A percentile compares a stretch with the other conserved stretches of the same genome.
Conservation (phyloP, 768 basidiomycete genomes). For the Lentinula sp. region DNA sequence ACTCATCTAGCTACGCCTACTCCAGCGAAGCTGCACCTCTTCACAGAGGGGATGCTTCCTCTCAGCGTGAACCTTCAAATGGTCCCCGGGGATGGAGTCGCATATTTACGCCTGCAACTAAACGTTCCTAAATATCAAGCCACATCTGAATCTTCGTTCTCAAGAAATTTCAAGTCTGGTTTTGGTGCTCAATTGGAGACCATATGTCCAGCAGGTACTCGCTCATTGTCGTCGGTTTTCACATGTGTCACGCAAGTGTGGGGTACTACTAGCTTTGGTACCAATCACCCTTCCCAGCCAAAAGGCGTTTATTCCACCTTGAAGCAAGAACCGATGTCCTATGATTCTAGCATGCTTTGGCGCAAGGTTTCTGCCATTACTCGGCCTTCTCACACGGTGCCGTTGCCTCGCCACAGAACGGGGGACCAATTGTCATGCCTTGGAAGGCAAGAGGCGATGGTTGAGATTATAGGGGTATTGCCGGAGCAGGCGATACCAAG, state of each 20-base stretch:
- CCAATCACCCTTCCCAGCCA: not conserved
- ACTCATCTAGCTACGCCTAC: not conserved
- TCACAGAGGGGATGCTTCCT: not conserved
- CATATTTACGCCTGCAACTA: not conserved
- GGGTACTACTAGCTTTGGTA: not conserved
- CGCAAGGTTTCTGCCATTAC: not conserved
- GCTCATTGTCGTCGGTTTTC: not conserved
- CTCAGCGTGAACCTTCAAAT: not conserved
- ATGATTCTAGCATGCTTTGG: too few species aligned
- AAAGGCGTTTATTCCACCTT: not conserved
- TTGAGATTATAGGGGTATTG: not conserved
- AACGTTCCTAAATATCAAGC: not conserved
- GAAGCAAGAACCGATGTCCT: not conserved
- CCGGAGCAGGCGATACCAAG: conserved; percentile 32
- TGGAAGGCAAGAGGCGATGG: not conserved
- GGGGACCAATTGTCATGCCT: not conserved
- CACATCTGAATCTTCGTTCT: too few species aligned
- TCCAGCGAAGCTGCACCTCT: not conserved
- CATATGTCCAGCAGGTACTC: not conserved
- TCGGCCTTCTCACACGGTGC: not conserved
- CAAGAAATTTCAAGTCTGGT: not conserved
- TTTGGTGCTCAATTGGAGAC: not conserved
- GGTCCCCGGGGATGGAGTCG: not conserved
- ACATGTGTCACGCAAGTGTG: conserved; percentile 1
- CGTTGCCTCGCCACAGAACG: not conserved